A percentile compares a stretch with the other conserved stretches of the same genome.
These are phyloP conservation scores for Crithidia bombi DNA, from an alignment of 208 protist species.

Conservation along the genomic window DNA sequence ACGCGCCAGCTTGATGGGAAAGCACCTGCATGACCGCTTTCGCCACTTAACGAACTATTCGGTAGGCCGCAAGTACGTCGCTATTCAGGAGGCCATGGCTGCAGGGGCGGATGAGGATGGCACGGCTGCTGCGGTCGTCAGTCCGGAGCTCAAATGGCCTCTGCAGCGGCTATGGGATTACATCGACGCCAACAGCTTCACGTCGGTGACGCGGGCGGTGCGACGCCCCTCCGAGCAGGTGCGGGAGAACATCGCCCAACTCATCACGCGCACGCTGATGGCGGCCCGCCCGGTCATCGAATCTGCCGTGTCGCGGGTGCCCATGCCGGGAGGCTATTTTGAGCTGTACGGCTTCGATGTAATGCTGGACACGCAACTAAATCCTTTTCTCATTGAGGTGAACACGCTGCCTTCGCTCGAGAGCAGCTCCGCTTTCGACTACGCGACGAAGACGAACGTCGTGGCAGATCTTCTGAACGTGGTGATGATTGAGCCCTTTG, in stretches of 20 bases:
- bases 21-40: constrained; percentile 49
- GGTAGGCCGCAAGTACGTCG: constrained; percentile 64
- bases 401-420: constrained; percentile 93
- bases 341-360: constrained; percentile 94
- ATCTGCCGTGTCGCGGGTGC: constrained; percentile 21
- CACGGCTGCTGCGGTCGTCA: neutral
- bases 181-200: constrained; percentile 35
- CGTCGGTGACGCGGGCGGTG: neutral
- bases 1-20: neutral
- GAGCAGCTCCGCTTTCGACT: constrained; percentile 88
- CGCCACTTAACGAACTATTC: constrained; percentile 94
- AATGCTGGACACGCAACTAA: constrained; percentile 81
- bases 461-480: constrained; percentile 89
- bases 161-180: constrained; percentile 66
- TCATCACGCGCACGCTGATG: constrained; percentile 79
- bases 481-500: constrained; percentile 81
- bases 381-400: constrained; percentile 88
- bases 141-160: constrained; percentile 77
- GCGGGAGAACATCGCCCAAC: constrained; percentile 59
- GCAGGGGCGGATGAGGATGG: neutral
- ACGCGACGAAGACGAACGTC: constrained; percentile 88
- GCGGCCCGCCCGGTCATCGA: constrained; percentile 50
- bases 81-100: constrained; percentile 18
- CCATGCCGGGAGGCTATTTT: constrained; percentile 67
- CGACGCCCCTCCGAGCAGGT: constrained; percentile 47